These are phyloP conservation scores for Sextonia rubra DNA, from an alignment of 164 flowering plant genomes.

Conservation along the genomic window DNA sequence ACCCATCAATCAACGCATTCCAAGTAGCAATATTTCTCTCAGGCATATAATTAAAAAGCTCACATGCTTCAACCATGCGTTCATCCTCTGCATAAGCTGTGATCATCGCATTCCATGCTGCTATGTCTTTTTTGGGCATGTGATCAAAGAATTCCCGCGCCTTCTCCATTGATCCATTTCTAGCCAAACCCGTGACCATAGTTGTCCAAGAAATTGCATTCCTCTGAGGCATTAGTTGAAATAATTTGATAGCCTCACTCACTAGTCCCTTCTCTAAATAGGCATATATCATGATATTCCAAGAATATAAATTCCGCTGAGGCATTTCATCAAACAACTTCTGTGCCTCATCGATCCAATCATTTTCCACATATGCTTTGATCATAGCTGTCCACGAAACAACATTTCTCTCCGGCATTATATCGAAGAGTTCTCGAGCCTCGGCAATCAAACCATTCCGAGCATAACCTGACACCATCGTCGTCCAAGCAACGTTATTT, in stretches of 20 bases:
- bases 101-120: conserved; percentile 72
- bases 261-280: conserved; percentile 29
- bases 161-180: conserved; percentile 28
- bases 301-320: conserved; percentile 37
- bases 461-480: conserved; percentile 50
- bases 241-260: conserved; percentile 38
- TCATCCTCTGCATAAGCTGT: conserved; percentile 42
- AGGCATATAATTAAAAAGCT: conserved; percentile 42
- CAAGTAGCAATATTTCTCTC: conserved; percentile 39
- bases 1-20: conserved; percentile 56
- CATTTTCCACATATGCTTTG: conserved; percentile 32
- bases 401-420: conserved; percentile 43
- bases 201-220: conserved; percentile 57
- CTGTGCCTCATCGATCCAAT: conserved; percentile 35
- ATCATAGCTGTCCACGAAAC: conserved; percentile 54
- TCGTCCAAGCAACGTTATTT: conserved; percentile 48
- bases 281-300: conserved; percentile 49
- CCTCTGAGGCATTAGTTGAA: conserved; percentile 39
- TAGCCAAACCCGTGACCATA: conserved; percentile 54
- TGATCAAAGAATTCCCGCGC: conserved; percentile 46
- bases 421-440: conserved; percentile 34
- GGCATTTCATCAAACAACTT: conserved; percentile 45
- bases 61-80: conserved; percentile 35
- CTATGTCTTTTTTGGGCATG: conserved; percentile 50
- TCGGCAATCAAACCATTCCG: conserved; percentile 28